phyloP scores from a whole-genome alignment of 805 yeast species.

The Dipodascopsis tothii region DNA sequence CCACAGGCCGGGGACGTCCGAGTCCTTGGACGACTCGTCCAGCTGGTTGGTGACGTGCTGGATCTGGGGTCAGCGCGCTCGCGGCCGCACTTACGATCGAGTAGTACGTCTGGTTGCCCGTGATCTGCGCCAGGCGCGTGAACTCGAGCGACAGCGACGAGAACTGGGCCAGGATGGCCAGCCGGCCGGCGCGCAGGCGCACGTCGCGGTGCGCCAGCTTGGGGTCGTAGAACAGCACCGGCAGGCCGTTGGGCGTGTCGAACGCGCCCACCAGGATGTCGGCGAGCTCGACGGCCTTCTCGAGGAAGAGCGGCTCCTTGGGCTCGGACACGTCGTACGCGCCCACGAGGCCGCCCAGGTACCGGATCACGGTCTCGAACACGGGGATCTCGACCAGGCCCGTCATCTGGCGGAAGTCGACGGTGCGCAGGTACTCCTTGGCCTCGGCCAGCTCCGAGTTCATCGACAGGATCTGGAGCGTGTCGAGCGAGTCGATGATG shows the following conservation, averaged over 20 bases:
- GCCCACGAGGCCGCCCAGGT: slow-evolving; percentile 47
- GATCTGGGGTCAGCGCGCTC: background rate
- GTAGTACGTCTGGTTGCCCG: slow-evolving; percentile 43
- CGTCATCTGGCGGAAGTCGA: slow-evolving; percentile 37
- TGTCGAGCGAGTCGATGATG: slow-evolving; percentile 47
- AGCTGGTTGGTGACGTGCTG: slow-evolving; percentile 39
- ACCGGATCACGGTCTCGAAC: slow-evolving; percentile 46
- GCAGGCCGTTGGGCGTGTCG: slow-evolving; percentile 54
- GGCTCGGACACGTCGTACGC: slow-evolving; percentile 45
- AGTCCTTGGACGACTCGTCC: slow-evolving; percentile 30
- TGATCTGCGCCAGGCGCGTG: slow-evolving; percentile 44
- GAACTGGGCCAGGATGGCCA: slow-evolving; percentile 39
- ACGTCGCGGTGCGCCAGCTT: slow-evolving; percentile 21
- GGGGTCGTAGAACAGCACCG: slow-evolving; percentile 42
- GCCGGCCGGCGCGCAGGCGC: slow-evolving; percentile 28
- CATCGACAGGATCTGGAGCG: slow-evolving; percentile 42
- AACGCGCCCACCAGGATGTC: slow-evolving; percentile 47
- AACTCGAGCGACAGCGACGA: slow-evolving; percentile 49
- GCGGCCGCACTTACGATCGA: slow-evolving; percentile 35
- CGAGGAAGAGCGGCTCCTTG: slow-evolving; percentile 31
- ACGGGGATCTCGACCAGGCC: slow-evolving; percentile 43
- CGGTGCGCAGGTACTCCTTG: slow-evolving; percentile 31
- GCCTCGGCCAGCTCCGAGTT: slow-evolving; percentile 37
- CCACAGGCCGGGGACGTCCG: slow-evolving; percentile 38
- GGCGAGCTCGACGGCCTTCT: slow-evolving; percentile 41